Conservation (phyloP, 495 filamentous ascomycete species). For the Acidomyces sp. region DNA sequence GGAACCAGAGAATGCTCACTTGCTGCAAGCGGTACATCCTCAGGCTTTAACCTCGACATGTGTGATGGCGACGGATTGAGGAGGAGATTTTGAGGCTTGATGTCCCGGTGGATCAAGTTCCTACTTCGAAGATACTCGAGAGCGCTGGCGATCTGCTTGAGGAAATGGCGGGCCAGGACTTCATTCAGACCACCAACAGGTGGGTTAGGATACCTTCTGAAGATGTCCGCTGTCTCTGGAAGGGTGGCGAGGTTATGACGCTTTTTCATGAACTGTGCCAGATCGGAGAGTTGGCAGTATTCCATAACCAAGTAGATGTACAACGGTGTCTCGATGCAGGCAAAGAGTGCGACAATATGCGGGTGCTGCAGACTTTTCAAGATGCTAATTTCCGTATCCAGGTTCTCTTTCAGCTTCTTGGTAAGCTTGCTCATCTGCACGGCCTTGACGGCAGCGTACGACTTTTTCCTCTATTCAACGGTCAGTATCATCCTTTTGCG, state of each 20-base stretch:
- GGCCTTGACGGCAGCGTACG: constrained; percentile 84
- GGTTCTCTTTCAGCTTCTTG: constrained; percentile 90
- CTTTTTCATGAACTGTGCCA: constrained; percentile 90
- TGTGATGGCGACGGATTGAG: constrained; percentile 71
- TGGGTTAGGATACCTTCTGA: constrained; percentile 77
- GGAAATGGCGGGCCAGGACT: constrained; percentile 84
- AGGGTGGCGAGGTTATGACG: constrained; percentile 63
- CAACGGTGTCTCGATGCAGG: constrained; percentile 70
- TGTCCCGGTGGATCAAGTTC: constrained; percentile 88
- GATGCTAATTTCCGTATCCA: constrained; percentile 88
- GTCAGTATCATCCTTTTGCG: constrained; percentile 1
- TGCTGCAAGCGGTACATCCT: constrained; percentile 44
- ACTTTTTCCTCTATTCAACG: constrained; percentile 38
- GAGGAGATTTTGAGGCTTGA: constrained; percentile 93
- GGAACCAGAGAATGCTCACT: constrained; percentile 69
- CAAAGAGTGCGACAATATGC: constrained; percentile 90
- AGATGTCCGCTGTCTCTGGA: constrained; percentile 68
- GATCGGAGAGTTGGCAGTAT: constrained; percentile 86
- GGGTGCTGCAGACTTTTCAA: constrained; percentile 85
- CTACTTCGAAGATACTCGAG: constrained; percentile 72
- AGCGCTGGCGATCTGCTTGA: constrained; percentile 89
- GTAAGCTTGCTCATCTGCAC: constrained; percentile 81
- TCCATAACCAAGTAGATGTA: constrained; percentile 98
- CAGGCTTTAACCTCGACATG: constrained; percentile 36
- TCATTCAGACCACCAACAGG: constrained; percentile 75